Evolutionary conservation across 2,329 filamentous ascomycete species (phyloP), one percentile per base, ranked within the genome.

Genomic region (Aspergillus unguis): DNA sequence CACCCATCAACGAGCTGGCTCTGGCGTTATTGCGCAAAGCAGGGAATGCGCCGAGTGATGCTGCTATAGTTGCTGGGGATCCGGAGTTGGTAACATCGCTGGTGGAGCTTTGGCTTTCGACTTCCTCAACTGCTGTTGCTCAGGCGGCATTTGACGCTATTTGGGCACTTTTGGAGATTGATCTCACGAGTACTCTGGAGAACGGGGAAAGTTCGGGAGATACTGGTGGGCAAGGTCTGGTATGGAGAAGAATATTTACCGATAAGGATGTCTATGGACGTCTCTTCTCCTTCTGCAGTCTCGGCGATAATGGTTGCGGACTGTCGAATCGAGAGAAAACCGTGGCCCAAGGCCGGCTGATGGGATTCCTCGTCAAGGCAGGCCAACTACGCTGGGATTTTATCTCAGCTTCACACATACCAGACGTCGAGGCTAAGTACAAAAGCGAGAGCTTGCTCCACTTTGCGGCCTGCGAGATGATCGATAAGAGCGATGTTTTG

Each of bases 201-300:
- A 64, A 62, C 47, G 59, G 57, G 11, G 63, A 61, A 53, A 52
- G 57, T 2, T 42, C 50, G 6, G 59, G 63, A 33, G 62, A 64
- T 9, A 48, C 60, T 46, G 58, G 55, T 61, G 77, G 77, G 3
- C 77, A 80, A 57, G 79, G 78, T 0, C 68, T 84, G 1, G 73
- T 86, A 62, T 85, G 83, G 83, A 79, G 82, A 62, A 78, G 84
- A 17, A 59, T 86, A 1, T 85, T 86, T 60, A 75, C 76, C 2
- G 84, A 86, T 57, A 77, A 74, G 53, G 77, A 84, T 60, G 76
- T 85, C 5, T 84, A 84, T 58, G 72, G 71, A 1, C 69, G 78
- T 6, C 71, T 85, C 31, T 86, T 83, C 66, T 75, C 77, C 29
- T 72, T 78, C 47, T 84, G 79, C 61, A 80, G 77, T 55, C 67